Evolutionary conservation across 2,329 filamentous ascomycete genomes (phyloP).

Genomic region (Lojkania enalia): DNA sequence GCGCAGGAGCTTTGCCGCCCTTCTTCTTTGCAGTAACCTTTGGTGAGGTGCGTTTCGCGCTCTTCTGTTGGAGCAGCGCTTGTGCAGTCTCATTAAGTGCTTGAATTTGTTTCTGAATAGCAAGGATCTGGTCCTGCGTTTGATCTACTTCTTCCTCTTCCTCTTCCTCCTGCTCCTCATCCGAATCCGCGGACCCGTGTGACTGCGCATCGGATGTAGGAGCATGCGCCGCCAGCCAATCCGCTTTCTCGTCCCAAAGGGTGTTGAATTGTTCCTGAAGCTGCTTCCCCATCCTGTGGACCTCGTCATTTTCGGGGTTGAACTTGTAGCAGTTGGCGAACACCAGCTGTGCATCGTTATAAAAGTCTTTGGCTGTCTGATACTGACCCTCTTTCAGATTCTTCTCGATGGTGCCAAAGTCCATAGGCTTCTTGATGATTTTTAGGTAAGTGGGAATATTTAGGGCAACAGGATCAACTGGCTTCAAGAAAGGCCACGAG

Average conservation of each 20-base stretch:
- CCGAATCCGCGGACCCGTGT: slow-evolving; percentile 66
- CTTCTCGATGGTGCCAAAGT: slow-evolving; percentile 76
- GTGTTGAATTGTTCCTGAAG: slow-evolving; percentile 75
- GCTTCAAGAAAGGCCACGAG: slow-evolving; percentile 75
- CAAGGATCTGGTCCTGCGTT: slow-evolving; percentile 50
- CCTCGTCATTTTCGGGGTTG: slow-evolving; percentile 77
- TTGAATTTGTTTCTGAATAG: slow-evolving; percentile 68
- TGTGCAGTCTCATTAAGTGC: slow-evolving; percentile 68
- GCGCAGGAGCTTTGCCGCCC: slow-evolving; percentile 31
- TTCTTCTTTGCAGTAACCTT: slow-evolving; percentile 54
- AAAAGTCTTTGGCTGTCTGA: slow-evolving; percentile 79
- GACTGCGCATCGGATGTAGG: slow-evolving; percentile 67
- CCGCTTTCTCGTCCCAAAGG: slow-evolving; percentile 77
- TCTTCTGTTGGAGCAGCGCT: slow-evolving; percentile 45
- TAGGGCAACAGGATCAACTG: slow-evolving; percentile 90
- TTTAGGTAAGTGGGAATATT: slow-evolving; percentile 93
- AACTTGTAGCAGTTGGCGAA: slow-evolving; percentile 91
- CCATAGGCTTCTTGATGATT: slow-evolving; percentile 96
- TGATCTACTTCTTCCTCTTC: slow-evolving; percentile 57
- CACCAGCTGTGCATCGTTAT: slow-evolving; percentile 79
- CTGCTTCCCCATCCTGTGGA: slow-evolving; percentile 71
- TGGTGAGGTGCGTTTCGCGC: slow-evolving; percentile 59
- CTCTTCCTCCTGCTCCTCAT: slow-evolving; percentile 72
- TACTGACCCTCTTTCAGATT: slow-evolving; percentile 82
- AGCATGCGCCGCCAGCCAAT: slow-evolving; percentile 78